Percentiles rank a stretch among this genome's conserved stretches.
phyloP scores from a whole-genome alignment of 192 early-diverging fungal genomes.

The Linnemannia elongata region DNA sequence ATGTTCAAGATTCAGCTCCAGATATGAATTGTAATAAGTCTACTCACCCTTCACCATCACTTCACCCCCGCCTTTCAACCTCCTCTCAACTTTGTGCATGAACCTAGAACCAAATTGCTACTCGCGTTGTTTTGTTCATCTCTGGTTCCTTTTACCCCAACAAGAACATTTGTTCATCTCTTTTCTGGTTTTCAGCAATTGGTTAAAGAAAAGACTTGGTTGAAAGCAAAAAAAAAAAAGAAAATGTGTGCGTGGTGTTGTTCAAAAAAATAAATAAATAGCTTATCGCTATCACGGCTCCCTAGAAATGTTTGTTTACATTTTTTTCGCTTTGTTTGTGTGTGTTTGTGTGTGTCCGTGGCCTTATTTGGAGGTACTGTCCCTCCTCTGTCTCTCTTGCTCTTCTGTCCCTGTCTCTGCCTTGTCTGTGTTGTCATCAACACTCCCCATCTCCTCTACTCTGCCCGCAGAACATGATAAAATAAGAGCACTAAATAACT shows the following conservation, averaged over 20 bases:
- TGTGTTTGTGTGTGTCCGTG: background rate
- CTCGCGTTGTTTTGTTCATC: background rate
- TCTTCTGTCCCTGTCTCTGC: background rate
- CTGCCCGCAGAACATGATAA: background rate
- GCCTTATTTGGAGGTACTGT: background rate
- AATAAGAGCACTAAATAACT: background rate
- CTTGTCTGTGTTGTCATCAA: background rate
- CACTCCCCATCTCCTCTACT: background rate
- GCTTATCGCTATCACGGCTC: background rate
- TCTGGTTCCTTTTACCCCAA: background rate
- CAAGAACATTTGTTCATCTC: background rate
- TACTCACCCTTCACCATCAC: too few relatives aligned
- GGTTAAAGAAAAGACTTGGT: too few relatives aligned
- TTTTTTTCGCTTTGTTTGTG: background rate
- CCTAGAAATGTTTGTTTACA: slow-evolving; percentile 7
- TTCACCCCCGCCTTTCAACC: too few relatives aligned
- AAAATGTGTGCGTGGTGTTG: background rate
- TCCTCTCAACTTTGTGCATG: too few relatives aligned
- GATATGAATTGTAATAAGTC: background rate
- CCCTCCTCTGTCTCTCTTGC: too few relatives aligned
- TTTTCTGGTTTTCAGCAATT: background rate
- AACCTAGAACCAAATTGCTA: background rate
- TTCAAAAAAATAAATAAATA: background rate
- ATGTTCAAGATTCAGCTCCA: background rate
- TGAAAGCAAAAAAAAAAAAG: too few relatives aligned